Percentiles rank a stretch among this genome's conserved stretches.
Conservation (phyloP, 2,329 filamentous ascomycete genomes). For the Aspergillus nomiae region DNA sequence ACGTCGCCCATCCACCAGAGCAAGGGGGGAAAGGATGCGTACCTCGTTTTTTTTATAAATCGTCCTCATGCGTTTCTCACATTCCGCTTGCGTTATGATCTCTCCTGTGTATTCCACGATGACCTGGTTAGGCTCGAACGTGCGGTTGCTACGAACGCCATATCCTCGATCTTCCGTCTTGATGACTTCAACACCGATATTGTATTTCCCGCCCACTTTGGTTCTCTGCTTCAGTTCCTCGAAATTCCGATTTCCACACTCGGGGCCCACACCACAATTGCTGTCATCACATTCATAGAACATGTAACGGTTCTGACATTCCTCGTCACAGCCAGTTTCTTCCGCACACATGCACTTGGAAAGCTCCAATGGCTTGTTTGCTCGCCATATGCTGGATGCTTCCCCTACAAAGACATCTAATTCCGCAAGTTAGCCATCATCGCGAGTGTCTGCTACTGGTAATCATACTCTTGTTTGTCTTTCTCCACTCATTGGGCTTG, state of each 20-base stretch:
- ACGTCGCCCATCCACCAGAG: background rate
- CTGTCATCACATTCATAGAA: constrained; percentile 91
- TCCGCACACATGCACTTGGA: constrained; percentile 76
- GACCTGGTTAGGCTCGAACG: constrained; percentile 86
- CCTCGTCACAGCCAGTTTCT: constrained; percentile 80
- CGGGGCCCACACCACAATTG: constrained; percentile 80
- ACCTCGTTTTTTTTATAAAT: constrained; percentile 93
- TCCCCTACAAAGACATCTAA: constrained; percentile 88
- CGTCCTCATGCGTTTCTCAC: constrained; percentile 88
- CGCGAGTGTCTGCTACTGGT: background rate
- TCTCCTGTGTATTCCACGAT: constrained; percentile 99
- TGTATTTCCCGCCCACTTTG: constrained; percentile 79
- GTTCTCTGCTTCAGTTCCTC: constrained; percentile 73
- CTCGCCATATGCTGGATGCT: constrained; percentile 78
- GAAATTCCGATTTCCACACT: constrained; percentile 88
- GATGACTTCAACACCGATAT: constrained; percentile 92
- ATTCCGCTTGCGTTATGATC: constrained; percentile 93
- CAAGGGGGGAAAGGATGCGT: constrained; percentile 32
- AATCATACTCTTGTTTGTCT: constrained; percentile 81
- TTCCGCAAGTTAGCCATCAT: constrained; percentile 32
- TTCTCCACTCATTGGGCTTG: constrained; percentile 90
- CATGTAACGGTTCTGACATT: constrained; percentile 95
- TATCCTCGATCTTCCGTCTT: constrained; percentile 87
- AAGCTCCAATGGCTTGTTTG: constrained; percentile 71
- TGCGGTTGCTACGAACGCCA: constrained; percentile 86